Evolutionary conservation across 768 basidiomycete genomes (phyloP), one percentile per base, ranked within the genome.

Genomic region (Clavaria fumosa): DNA sequence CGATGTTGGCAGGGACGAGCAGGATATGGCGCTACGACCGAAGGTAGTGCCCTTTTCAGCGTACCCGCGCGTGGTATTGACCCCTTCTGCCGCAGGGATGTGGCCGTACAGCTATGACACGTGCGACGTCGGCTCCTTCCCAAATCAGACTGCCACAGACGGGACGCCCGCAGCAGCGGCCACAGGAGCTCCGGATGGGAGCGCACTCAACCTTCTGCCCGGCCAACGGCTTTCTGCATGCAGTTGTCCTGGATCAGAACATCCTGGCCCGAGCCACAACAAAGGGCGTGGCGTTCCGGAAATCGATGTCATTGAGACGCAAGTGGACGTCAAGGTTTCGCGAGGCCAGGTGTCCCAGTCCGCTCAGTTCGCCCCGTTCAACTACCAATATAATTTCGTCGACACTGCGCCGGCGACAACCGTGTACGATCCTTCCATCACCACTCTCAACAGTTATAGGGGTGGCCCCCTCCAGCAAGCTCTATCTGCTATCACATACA

Each of bases 281-380:
- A 61, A 59, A 11, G 86, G 86, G 12, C 74, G 91, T 36, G 75
- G 75, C 22, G 84, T 79, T 1, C 91, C 93, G 1, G 93, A 97
- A 62, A 88, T 96, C 47, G 91, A 96, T 56, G 67, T 97, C 42
- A 52, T 93, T 41, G 91, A 97, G 61, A 75, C 86, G 0, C 80
- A 89, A 53, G 68, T 79, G 40, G 56, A 88, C 47, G 47, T 65
- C 2, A 43, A 37, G 39, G 41, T 56, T 3, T 66, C 70, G 47
- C 48, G 59, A 51, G 83, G 71, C 28, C 62, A 78, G 46, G 80
- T 78, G 1, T 86, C 84, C 1, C 89, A 91, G 58, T 80, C 75
- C 47, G 69, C 70, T 50, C 88, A 91, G 56, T 53, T 67, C 26
- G 85, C 84, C 7, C 86, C 86, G 7, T 90, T 76, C 61, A 74